Conservation (phyloP, 768 basidiomycete species). For the Leccinellum rugosiceps region DNA sequence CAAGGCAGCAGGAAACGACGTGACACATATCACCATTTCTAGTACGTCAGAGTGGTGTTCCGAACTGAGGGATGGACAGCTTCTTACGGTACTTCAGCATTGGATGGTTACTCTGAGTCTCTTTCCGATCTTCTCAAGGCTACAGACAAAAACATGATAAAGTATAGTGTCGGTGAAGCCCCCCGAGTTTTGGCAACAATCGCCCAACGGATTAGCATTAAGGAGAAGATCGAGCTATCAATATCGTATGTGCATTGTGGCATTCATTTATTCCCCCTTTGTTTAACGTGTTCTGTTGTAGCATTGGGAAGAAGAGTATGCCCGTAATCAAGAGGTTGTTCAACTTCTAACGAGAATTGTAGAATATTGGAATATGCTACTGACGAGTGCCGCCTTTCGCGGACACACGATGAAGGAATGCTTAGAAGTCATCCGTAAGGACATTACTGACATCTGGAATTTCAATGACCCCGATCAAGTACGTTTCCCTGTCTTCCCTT, state of each 20-base stretch:
- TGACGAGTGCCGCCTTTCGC: conserved; percentile 6
- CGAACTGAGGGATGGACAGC: not conserved
- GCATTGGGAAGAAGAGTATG: conserved; percentile 15
- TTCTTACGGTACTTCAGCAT: conserved; percentile 1
- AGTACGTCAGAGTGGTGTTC: not conserved
- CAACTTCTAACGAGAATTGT: not conserved
- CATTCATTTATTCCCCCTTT: not conserved
- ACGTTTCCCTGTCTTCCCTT: not conserved
- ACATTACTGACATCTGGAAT: conserved; percentile 13
- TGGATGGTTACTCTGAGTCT: conserved; percentile 1
- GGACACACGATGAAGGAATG: conserved; percentile 8
- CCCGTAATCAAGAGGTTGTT: not conserved
- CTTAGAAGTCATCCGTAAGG: conserved; percentile 9
- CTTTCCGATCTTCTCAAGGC: conserved; percentile 1
- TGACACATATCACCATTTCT: conserved; percentile 7
- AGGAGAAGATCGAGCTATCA: conserved; percentile 14
- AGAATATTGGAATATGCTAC: conserved; percentile 13
- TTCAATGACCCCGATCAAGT: conserved; percentile 12
- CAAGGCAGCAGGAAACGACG: not conserved
- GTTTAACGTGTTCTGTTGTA: not conserved
- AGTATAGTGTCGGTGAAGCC: conserved; percentile 7
- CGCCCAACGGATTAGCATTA: conserved; percentile 15
- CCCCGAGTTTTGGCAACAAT: conserved; percentile 9
- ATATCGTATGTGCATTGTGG: conserved; percentile 2
- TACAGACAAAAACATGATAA: conserved; percentile 4